Conservation (phyloP, 202 grass and related monocot species). For the Panicum virgatum region DNA sequence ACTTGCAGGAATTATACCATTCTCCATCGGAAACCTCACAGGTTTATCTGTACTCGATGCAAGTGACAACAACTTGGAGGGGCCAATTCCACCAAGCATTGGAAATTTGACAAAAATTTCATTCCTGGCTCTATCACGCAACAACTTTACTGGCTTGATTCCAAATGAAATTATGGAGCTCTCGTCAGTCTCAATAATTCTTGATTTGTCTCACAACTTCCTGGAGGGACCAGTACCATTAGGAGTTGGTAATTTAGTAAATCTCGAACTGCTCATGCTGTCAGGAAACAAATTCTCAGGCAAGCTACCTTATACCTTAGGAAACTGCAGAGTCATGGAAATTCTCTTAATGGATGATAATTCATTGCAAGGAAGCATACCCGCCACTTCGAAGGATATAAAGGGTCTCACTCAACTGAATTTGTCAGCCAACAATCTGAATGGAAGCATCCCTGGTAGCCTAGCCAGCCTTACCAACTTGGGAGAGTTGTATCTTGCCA, state of each 20-base stretch:
- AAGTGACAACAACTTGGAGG: slow-evolving; percentile 24
- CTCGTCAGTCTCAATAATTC: background rate
- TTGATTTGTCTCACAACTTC: slow-evolving; percentile 29
- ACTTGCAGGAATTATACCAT: slow-evolving; percentile 22
- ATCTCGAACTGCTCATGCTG: background rate
- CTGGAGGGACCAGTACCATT: slow-evolving; percentile 26
- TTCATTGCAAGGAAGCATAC: slow-evolving; percentile 23
- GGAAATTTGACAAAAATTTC: slow-evolving; percentile 36
- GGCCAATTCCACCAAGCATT: slow-evolving; percentile 44
- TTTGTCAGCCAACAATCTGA: slow-evolving; percentile 14
- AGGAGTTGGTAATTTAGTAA: slow-evolving; percentile 28
- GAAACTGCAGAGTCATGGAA: slow-evolving; percentile 19
- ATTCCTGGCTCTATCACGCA: background rate
- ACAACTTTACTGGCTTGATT: slow-evolving; percentile 30
- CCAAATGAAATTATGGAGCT: slow-evolving; percentile 13
- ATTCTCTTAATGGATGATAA: slow-evolving; percentile 2
- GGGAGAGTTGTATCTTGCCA: background rate
- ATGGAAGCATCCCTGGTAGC: background rate
- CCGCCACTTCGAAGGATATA: slow-evolving; percentile 12
- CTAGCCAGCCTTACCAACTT: background rate
- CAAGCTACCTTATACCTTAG: background rate
- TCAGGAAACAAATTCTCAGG: slow-evolving; percentile 27
- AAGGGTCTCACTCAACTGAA: slow-evolving; percentile 4
- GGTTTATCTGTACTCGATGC: slow-evolving; percentile 5
- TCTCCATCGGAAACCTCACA: slow-evolving; percentile 30